phyloP scores from a whole-genome alignment of 139 green algal genomes.

The Coelastrella sp. region DNA sequence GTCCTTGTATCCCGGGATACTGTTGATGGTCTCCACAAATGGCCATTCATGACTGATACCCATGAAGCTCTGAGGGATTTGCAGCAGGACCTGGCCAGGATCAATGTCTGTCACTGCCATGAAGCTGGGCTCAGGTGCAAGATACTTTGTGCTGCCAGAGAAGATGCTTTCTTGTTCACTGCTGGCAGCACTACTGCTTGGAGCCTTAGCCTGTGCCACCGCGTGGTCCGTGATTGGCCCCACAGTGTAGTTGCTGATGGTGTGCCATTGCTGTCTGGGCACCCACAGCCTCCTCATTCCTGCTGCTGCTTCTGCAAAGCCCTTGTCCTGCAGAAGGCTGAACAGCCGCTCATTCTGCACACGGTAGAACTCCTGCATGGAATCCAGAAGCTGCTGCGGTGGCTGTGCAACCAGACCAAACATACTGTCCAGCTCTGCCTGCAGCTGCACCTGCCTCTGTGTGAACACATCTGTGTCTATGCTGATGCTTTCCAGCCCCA shows the following conservation, averaged over 20 bases:
- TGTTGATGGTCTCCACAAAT: conserved; percentile 38
- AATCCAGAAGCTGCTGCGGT: neutral
- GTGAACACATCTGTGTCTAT: neutral
- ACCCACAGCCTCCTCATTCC: neutral
- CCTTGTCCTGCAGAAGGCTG: neutral
- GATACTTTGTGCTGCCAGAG: too few relatives aligned
- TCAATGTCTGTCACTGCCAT: conserved; percentile 20
- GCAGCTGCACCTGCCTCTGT: neutral
- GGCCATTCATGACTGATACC: conserved; percentile 51
- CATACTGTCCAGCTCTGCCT: neutral
- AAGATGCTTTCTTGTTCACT: too few relatives aligned
- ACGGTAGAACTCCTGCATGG: neutral
- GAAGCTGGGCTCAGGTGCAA: too few relatives aligned
- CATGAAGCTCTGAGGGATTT: conserved; percentile 46
- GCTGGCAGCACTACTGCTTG: too few relatives aligned
- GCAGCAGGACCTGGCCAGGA: neutral
- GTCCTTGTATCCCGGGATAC: conserved; percentile 38
- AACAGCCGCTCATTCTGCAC: neutral
- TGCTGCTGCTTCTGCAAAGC: neutral
- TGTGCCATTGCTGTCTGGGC: neutral
- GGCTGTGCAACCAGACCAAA: neutral
- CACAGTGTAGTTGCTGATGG: too few relatives aligned
- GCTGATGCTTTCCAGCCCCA: neutral
- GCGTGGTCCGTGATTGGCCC: too few relatives aligned
- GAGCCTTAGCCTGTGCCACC: too few relatives aligned